These are phyloP conservation scores for Huntiella savannae DNA, from an alignment of 2,329 filamentous ascomycete species.

Conservation along the genomic window DNA sequence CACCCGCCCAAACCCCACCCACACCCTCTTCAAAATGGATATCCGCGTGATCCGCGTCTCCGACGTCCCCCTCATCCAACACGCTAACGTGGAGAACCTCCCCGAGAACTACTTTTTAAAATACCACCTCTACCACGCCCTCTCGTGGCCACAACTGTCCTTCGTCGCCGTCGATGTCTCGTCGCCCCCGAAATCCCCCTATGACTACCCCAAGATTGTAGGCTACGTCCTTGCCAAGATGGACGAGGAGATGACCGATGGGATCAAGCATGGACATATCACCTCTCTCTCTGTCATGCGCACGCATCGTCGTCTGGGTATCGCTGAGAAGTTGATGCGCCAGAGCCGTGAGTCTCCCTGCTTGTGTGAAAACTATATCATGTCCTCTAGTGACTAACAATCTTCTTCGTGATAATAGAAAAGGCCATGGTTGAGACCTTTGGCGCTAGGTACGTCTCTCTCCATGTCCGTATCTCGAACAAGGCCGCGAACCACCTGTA, in stretches of 20 bases:
- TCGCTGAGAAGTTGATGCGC: slow-evolving; percentile 94
- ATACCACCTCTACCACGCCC: slow-evolving; percentile 98
- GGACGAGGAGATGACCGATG: slow-evolving; percentile 91
- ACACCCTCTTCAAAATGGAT: slow-evolving; percentile 40
- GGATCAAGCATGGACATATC: slow-evolving; percentile 86
- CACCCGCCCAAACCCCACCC: background rate
- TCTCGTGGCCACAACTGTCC: slow-evolving; percentile 93
- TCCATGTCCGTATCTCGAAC: slow-evolving; percentile 93
- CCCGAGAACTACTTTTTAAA: slow-evolving; percentile 99
- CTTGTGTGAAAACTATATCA: too few relatives aligned
- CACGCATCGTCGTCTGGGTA: slow-evolving; percentile 74
- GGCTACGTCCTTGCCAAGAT: slow-evolving; percentile 99
- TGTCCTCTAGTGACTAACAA: background rate
- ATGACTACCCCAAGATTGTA: slow-evolving; percentile 91
- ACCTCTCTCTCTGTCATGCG: slow-evolving; percentile 91
- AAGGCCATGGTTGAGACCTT: slow-evolving; percentile 94
- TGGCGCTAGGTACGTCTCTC: slow-evolving; percentile 74
- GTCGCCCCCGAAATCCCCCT: slow-evolving; percentile 54
- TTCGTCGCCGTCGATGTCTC: slow-evolving; percentile 90
- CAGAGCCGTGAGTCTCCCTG: slow-evolving; percentile 56
- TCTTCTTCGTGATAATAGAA: slow-evolving; percentile 30
- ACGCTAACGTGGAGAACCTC: slow-evolving; percentile 96
- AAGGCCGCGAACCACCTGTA: slow-evolving; percentile 79
- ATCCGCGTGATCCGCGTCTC: slow-evolving; percentile 70
- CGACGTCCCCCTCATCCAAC: slow-evolving; percentile 83